A percentile compares a stretch with the other conserved stretches of the same genome.
phyloP scores from a whole-genome alignment of 495 filamentous ascomycete species.

The Annulohypoxylon maeteangense region DNA sequence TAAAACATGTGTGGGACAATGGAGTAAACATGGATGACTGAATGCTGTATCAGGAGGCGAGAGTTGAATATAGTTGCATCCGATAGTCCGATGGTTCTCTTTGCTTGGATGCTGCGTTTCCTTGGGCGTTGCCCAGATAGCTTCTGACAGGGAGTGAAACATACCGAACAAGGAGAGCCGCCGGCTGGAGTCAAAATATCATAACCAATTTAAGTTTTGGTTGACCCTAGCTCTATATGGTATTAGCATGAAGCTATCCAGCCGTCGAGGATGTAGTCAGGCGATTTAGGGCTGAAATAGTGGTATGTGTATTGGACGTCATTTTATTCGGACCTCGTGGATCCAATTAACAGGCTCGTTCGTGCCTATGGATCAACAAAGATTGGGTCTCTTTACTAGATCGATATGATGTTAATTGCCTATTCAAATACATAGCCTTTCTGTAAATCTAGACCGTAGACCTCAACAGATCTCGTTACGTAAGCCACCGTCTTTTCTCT shows the following conservation, averaged over 20 bases:
- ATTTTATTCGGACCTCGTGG: not conserved
- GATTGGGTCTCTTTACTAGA: not conserved
- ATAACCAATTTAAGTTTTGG: not conserved
- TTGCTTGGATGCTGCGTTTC: not conserved
- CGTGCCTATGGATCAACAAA: not conserved
- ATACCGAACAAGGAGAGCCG: not conserved
- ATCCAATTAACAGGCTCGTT: not conserved
- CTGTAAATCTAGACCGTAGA: not conserved
- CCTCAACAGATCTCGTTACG: not conserved
- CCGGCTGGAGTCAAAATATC: not conserved
- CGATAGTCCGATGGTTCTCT: not conserved
- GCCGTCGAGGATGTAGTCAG: not conserved
- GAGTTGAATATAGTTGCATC: not conserved
- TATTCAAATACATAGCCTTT: slow-evolving; percentile 13
- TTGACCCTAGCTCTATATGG: not conserved
- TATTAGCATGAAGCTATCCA: not conserved
- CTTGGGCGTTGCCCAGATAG: not conserved
- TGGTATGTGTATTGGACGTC: not conserved
- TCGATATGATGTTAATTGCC: slow-evolving; percentile 1
- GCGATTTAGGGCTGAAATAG: not conserved
- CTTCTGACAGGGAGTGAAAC: not conserved
- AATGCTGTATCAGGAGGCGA: not conserved
- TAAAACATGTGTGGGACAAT: not conserved
- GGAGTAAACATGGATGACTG: not conserved
- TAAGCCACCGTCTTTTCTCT: slow-evolving; percentile 1